Percentiles rank a stretch among this genome's conserved stretches.
Conservation (phyloP, 2,329 filamentous ascomycete genomes). For the Apiospora marii region DNA sequence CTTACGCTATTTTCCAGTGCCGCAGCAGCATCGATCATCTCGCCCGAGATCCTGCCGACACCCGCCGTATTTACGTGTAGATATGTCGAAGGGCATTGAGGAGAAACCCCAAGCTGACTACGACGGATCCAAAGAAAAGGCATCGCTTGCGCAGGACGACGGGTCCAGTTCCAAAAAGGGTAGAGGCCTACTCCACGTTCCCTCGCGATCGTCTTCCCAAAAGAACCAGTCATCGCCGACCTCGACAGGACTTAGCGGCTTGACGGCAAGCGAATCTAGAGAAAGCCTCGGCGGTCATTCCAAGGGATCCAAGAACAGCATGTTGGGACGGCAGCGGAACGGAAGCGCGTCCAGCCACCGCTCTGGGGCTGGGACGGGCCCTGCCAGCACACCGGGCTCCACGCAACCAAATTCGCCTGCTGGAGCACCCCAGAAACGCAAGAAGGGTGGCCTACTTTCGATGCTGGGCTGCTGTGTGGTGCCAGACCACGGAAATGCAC, state of each 20-base stretch:
- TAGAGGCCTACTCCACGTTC: constrained; percentile 63
- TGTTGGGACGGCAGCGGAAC: constrained; percentile 69
- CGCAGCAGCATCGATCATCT: constrained; percentile 30
- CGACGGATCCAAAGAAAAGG: constrained; percentile 37
- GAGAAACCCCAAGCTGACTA: constrained; percentile 38
- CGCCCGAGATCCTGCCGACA: constrained; percentile 10
- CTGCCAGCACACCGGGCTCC: constrained; percentile 56
- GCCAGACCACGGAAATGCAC: constrained; percentile 64
- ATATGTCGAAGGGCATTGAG: constrained; percentile 40
- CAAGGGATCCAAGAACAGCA: constrained; percentile 71
- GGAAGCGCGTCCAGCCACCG: constrained; percentile 73
- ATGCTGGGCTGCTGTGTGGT: constrained; percentile 74
- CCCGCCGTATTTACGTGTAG: constrained; percentile 14
- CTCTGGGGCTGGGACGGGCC: constrained; percentile 62
- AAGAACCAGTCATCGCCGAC: constrained; percentile 67
- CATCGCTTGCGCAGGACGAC: constrained; percentile 35
- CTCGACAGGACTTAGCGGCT: constrained; percentile 67
- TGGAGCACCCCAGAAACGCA: constrained; percentile 55
- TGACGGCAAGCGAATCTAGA: constrained; percentile 64
- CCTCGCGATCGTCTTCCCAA: constrained; percentile 69
- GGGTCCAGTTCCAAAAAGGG: constrained; percentile 41
- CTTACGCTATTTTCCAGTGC: constrained; percentile 26
- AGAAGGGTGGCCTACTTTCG: constrained; percentile 64
- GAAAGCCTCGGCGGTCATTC: constrained; percentile 71
- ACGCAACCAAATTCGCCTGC: constrained; percentile 62